A percentile compares a stretch with the other conserved stretches of the same genome.
phyloP scores from a whole-genome alignment of 1,284 basidiomycete genomes.

The Apiotrichum mycotoxinovorans region DNA sequence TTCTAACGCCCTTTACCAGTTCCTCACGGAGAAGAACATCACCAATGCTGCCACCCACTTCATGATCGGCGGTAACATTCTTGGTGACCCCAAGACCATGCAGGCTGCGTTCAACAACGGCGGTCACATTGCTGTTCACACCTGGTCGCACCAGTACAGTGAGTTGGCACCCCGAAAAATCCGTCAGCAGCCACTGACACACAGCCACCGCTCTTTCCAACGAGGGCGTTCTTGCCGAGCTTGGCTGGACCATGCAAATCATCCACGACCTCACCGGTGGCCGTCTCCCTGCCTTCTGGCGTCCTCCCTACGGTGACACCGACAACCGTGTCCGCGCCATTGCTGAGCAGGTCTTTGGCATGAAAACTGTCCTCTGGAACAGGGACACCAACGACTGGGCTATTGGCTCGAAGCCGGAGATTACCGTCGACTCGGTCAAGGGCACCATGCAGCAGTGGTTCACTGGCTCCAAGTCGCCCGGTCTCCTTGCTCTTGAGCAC shows the following conservation, averaged over 20 bases:
- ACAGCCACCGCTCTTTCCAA: slow-evolving; percentile 55
- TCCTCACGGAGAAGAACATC: slow-evolving; percentile 53
- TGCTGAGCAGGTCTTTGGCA: slow-evolving; percentile 49
- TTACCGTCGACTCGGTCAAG: slow-evolving; percentile 31
- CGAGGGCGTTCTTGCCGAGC: slow-evolving; percentile 56
- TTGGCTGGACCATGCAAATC: slow-evolving; percentile 53
- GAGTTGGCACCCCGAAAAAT: slow-evolving; percentile 9
- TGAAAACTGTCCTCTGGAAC: slow-evolving; percentile 49
- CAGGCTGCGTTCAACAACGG: slow-evolving; percentile 31
- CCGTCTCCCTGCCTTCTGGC: slow-evolving; percentile 47
- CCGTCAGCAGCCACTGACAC: neutral
- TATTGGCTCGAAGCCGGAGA: slow-evolving; percentile 31
- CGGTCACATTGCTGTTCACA: slow-evolving; percentile 52
- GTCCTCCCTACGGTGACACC: slow-evolving; percentile 52
- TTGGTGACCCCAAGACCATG: slow-evolving; percentile 24
- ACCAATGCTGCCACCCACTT: slow-evolving; percentile 56
- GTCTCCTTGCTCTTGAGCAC: slow-evolving; percentile 42
- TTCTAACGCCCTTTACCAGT: slow-evolving; percentile 54
- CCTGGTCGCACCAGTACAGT: slow-evolving; percentile 54
- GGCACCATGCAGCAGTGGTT: slow-evolving; percentile 28
- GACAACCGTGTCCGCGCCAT: slow-evolving; percentile 57
- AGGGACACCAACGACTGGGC: slow-evolving; percentile 49
- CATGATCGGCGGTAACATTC: slow-evolving; percentile 18
- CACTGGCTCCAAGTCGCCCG: slow-evolving; percentile 31
- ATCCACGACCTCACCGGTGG: slow-evolving; percentile 47